Conservation (phyloP, 2,329 filamentous ascomycete genomes). For the Paramyrothecium roridum region DNA sequence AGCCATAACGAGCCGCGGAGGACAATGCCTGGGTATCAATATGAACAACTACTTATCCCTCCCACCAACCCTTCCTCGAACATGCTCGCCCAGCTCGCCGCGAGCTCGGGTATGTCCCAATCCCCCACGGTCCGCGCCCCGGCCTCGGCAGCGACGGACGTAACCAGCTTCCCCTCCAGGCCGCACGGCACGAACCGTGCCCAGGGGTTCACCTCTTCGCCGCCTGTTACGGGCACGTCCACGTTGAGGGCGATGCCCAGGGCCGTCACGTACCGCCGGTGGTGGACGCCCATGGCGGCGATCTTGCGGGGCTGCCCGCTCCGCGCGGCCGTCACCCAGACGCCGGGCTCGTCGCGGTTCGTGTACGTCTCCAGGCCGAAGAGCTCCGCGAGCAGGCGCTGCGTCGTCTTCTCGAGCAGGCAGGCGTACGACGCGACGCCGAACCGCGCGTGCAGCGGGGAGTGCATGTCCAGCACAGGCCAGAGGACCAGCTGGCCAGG, state of each 20-base stretch:
- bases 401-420: conserved; percentile 73
- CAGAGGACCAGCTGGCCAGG: conserved; percentile 93
- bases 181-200: conserved; percentile 86
- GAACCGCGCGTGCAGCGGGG: conserved; percentile 51
- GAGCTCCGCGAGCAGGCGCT: conserved; percentile 52
- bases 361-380: conserved; percentile 58
- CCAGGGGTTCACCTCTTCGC: conserved; percentile 47
- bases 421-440: conserved; percentile 75
- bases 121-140: conserved; percentile 1
- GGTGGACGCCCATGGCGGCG: conserved; percentile 87
- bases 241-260: conserved; percentile 83
- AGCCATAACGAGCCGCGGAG: conserved; percentile 2
- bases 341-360: conserved; percentile 76
- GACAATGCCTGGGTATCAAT: background rate
- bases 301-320: conserved; percentile 63
- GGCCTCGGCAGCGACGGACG: conserved; percentile 62
- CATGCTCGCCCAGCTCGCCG: conserved; percentile 26
- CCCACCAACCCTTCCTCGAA: conserved; percentile 30
- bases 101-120: conserved; percentile 25
- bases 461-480: conserved; percentile 78
- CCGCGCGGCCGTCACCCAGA: conserved; percentile 59
- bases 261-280: conserved; percentile 77
- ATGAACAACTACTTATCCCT: conserved; percentile 17
- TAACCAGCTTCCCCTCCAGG: conserved; percentile 72
- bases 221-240: conserved; percentile 49